phyloP scores from a whole-genome alignment of 305 asterid species.

The Fraxinus velutina region DNA sequence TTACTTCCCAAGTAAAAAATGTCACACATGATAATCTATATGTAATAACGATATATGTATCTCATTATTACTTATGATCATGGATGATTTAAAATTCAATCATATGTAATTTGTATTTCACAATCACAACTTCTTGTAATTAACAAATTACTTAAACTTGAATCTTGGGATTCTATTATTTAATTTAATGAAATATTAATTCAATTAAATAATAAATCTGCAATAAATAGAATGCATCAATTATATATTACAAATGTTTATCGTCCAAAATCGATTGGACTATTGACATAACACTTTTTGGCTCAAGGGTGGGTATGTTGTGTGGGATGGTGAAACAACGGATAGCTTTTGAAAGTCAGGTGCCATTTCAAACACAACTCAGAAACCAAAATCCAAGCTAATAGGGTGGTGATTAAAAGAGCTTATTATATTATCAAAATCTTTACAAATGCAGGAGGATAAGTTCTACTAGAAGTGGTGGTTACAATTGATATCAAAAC shows the following conservation, averaged over 20 bases:
- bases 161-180: neutral
- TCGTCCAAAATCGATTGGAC: neutral
- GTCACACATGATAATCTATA: too few relatives aligned
- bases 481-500: neutral
- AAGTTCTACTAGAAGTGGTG: neutral
- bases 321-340: neutral
- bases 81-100: too few relatives aligned
- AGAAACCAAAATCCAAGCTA: neutral
- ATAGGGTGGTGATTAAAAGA: neutral
- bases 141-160: neutral
- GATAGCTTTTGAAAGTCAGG: neutral
- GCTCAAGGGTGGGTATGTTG: neutral
- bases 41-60: neutral
- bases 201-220: too few relatives aligned
- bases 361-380: neutral
- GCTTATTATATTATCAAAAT: neutral
- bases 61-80: neutral
- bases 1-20: neutral
- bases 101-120: neutral
- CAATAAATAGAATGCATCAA: too few relatives aligned
- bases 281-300: neutral
- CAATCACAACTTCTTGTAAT: too few relatives aligned
- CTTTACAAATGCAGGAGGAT: neutral
- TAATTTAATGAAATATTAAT: too few relatives aligned
- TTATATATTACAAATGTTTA: too few relatives aligned